Evolutionary conservation across 768 basidiomycete genomes (phyloP).

Genomic region (Clitopilus hobsonii): DNA sequence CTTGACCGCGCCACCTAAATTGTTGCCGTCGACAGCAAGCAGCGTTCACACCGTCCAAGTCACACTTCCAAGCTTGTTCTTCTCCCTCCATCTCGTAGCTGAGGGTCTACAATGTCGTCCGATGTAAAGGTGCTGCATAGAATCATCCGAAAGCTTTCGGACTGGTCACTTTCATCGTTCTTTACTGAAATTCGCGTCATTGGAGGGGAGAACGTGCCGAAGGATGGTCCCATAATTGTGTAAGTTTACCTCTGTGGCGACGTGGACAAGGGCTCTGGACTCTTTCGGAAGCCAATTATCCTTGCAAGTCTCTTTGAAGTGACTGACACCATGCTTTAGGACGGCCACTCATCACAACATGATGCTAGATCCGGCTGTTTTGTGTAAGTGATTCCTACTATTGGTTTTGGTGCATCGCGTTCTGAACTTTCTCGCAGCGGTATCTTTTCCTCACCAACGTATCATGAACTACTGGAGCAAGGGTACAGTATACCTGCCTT

Average conservation of each 20-base stretch:
- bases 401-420: not conserved
- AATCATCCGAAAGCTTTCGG: conserved; percentile 65
- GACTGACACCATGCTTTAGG: conserved; percentile 28
- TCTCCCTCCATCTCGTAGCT: not conserved
- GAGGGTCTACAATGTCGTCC: conserved; percentile 18
- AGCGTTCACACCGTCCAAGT: not conserved
- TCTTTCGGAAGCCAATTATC: conserved; percentile 5
- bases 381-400: conserved; percentile 44
- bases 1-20: not conserved
- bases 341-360: conserved; percentile 91
- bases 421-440: conserved; percentile 43
- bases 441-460: conserved; percentile 75
- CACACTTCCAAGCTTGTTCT: not conserved
- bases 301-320: not conserved
- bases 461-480: conserved; percentile 95
- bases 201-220: conserved; percentile 85
- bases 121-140: conserved; percentile 55
- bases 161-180: conserved; percentile 77
- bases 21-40: not conserved
- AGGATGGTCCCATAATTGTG: conserved; percentile 89
- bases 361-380: conserved; percentile 83
- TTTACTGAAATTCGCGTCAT: conserved; percentile 86
- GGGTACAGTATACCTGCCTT: conserved; percentile 37
- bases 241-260: conserved; percentile 36
- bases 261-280: not conserved